Evolutionary conservation across 176 grass and related monocot species (phyloP).

Genomic region (Lolium perenne): DNA sequence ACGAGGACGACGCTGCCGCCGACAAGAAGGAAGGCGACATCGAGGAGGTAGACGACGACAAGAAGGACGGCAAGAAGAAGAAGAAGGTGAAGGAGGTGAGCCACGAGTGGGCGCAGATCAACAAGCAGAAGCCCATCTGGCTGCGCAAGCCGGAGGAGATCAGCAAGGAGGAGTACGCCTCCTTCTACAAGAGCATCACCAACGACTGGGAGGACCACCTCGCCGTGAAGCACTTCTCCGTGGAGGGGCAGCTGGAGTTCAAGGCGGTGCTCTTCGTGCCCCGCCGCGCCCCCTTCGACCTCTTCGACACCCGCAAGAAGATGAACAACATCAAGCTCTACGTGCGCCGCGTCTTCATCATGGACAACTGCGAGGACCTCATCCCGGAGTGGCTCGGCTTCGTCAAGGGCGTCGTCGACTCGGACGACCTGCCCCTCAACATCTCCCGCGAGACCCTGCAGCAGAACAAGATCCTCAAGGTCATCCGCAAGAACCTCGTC

Average conservation of each 20-base stretch:
- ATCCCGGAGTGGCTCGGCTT: conserved; percentile 66
- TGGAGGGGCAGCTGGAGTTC: conserved; percentile 69
- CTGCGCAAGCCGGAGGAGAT: conserved; percentile 71
- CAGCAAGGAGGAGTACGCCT: conserved; percentile 63
- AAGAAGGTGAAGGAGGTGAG: conserved; percentile 63
- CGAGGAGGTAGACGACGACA: conserved; percentile 42
- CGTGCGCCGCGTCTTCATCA: conserved; percentile 71
- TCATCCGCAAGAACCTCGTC: conserved; percentile 53
- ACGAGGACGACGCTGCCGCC: background rate
- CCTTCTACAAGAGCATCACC: conserved; percentile 72
- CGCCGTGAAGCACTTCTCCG: conserved; percentile 70
- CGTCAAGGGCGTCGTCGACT: conserved; percentile 71
- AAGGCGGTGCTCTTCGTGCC: conserved; percentile 67
- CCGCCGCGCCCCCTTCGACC: conserved; percentile 60
- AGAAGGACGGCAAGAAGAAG: conserved; percentile 2
- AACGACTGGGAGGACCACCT: conserved; percentile 71
- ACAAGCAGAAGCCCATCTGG: conserved; percentile 82
- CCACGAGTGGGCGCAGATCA: conserved; percentile 62
- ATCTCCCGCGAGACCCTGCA: conserved; percentile 62
- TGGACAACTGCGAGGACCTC: conserved; percentile 72
- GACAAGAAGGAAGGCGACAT: conserved; percentile 46
- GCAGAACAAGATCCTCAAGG: conserved; percentile 75
- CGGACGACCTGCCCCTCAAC: conserved; percentile 66
- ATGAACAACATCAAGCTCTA: conserved; percentile 76
- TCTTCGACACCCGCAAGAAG: conserved; percentile 64